Evolutionary conservation across 2,329 filamentous ascomycete genomes (phyloP), one percentile per base, ranked within the genome.

Genomic region (Alternaria solani): DNA sequence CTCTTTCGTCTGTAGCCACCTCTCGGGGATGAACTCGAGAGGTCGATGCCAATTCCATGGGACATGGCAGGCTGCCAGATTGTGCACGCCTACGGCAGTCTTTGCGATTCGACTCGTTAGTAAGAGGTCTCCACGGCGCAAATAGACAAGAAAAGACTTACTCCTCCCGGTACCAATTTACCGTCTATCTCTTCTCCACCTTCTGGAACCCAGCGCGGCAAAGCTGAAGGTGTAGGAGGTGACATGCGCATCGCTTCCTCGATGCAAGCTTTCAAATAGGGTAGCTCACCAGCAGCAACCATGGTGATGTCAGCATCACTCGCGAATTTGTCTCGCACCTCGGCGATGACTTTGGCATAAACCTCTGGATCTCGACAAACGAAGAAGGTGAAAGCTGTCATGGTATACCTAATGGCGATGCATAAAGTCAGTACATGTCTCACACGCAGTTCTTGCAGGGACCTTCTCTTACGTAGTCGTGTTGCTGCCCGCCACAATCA

Each of bases 111-210:
- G 30, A 39, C 42, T 47, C 7, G 42, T 55, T 32, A 55, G 42
- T 26, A 20, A 23, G 47, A 39, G n/a, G 9, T 55, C 42, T 28
- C 32, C 11, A 39, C n/a, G 32, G 16, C 38, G 23, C 23, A 32
- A 46, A 26, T 11, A 47, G 16, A 7, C 8, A 39, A 39, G 16
- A 2, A n/a, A 12, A 23, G 16, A 55, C 42, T 39, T 47, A 55
- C 52, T 8, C 52, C 52, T 23, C 52, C 52, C 23, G 52, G 52
- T 39, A 55, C 36, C 52, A 32, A 47, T 55, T 25, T 55, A 9
- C 52, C 52, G 16, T 55, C 52, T 39, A 55, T 55, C 42, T 55
- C 52, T 4, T 55, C 52, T 46, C 52, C 52, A 16, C 52, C 52
- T 16, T 55, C 42, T 30, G 42, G 52, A 28, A 55, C 52, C 52